phyloP scores from a whole-genome alignment of 257 asterid species.

The Gardenia jasminoides region DNA sequence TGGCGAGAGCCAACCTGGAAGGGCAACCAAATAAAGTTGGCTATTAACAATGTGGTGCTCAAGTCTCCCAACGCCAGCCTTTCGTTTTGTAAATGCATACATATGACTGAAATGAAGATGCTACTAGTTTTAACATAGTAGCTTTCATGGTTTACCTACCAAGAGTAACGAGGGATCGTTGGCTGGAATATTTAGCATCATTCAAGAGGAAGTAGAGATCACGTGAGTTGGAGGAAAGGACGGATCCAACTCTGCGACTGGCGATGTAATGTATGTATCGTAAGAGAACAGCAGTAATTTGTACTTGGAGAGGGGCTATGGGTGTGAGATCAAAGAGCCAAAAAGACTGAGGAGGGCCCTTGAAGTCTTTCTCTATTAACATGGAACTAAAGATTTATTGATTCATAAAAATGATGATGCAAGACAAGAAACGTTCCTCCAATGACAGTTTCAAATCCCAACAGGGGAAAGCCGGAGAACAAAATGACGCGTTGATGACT shows the following conservation, averaged over 20 bases:
- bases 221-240: no score
- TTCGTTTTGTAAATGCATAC: neutral
- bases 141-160: no score
- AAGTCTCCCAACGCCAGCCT: neutral
- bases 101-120: neutral
- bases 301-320: neutral
- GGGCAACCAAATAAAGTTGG: neutral
- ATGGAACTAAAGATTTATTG: conserved; percentile 3
- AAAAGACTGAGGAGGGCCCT: conserved; percentile 1
- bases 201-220: neutral
- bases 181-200: neutral
- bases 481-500: no score
- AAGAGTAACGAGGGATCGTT: neutral
- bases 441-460: neutral
- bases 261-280: no score
- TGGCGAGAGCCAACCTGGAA: neutral
- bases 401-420: conserved; percentile 14
- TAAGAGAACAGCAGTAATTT: neutral
- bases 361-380: conserved; percentile 4
- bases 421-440: neutral
- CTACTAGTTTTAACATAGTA: neutral
- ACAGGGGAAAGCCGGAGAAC: neutral
- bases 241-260: no score
- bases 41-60: neutral
- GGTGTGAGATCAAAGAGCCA: neutral